These are phyloP conservation scores for Dendrocalamus latiflorus DNA, from an alignment of 202 grass and related monocot genomes.

Conservation along the genomic window DNA sequence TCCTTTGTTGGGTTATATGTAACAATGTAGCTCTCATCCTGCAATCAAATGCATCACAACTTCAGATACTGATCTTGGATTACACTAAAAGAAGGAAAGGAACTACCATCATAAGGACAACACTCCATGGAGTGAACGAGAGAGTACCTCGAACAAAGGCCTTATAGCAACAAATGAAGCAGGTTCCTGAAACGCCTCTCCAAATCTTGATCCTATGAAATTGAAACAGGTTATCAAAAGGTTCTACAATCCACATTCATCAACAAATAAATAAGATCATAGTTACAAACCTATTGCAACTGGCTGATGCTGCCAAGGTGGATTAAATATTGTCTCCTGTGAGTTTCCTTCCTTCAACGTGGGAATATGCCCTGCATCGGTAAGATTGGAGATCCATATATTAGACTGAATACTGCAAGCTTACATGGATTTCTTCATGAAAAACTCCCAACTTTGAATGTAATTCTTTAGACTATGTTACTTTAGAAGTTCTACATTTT, in stretches of 20 bases:
- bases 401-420: constrained; percentile 14
- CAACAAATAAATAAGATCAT: background rate
- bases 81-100: background rate
- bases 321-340: constrained; percentile 88
- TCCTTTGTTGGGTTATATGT: constrained; percentile 94
- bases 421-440: background rate
- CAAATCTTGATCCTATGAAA: constrained; percentile 74
- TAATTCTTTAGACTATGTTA: background rate
- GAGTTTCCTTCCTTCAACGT: constrained; percentile 90
- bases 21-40: constrained; percentile 95
- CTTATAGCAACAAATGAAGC: constrained; percentile 75
- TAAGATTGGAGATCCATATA: constrained; percentile 18
- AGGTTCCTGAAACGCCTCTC: constrained; percentile 94
- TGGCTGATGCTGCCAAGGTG: constrained; percentile 82
- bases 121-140: background rate
- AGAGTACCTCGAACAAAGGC: constrained; percentile 74
- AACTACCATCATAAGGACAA: background rate
- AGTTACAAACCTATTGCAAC: constrained; percentile 66
- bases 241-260: background rate
- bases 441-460: background rate
- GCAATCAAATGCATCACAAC: constrained; percentile 2
- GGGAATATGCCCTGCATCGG: constrained; percentile 66
- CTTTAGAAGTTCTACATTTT: background rate
- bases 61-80: background rate
- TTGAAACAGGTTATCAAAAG: constrained; percentile 6